These are phyloP conservation scores for Pseudotsuga menziesii DNA, from an alignment of 75 land plant species.

Conservation along the genomic window DNA sequence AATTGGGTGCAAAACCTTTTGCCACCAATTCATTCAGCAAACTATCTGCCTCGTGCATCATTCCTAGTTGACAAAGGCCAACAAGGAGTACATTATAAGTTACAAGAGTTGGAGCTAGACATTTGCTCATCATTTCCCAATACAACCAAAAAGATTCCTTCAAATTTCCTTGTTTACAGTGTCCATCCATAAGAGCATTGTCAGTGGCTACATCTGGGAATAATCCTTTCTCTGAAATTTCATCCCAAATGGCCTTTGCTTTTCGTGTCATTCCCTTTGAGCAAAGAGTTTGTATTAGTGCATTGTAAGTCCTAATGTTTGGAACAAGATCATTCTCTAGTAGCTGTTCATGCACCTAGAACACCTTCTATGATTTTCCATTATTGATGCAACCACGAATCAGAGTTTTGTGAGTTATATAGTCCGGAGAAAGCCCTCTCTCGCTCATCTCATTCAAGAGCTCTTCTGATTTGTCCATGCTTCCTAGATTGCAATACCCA, in stretches of 20 bases:
- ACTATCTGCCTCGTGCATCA: slow-evolving; percentile 47
- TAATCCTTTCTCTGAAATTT: slow-evolving; percentile 50
- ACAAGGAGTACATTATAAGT: slow-evolving; percentile 58
- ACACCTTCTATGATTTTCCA: slow-evolving; percentile 24
- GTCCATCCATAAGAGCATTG: slow-evolving; percentile 60
- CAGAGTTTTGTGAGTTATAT: slow-evolving; percentile 24
- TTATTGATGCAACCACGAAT: slow-evolving; percentile 34
- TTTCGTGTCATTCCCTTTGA: slow-evolving; percentile 48
- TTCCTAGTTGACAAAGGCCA: slow-evolving; percentile 39
- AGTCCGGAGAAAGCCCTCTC: slow-evolving; percentile 26
- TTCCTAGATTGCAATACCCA: slow-evolving; percentile 37
- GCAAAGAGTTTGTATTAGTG: slow-evolving; percentile 51
- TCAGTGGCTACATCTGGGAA: slow-evolving; percentile 57
- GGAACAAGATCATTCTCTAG: slow-evolving; percentile 44
- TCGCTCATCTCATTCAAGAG: slow-evolving; percentile 41
- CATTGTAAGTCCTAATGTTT: slow-evolving; percentile 40
- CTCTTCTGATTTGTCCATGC: slow-evolving; percentile 34
- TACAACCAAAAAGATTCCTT: slow-evolving; percentile 41
- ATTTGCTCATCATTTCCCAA: slow-evolving; percentile 43
- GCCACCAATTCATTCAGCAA: slow-evolving; percentile 51
- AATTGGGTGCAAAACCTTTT: slow-evolving; percentile 49
- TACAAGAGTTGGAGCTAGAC: slow-evolving; percentile 50
- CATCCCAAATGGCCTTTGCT: slow-evolving; percentile 33
- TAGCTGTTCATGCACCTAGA: slow-evolving; percentile 40
- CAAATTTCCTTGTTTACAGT: slow-evolving; percentile 44